Conservation (phyloP, 2,329 filamentous ascomycete species). For the Monosporascus sp. region DNA sequence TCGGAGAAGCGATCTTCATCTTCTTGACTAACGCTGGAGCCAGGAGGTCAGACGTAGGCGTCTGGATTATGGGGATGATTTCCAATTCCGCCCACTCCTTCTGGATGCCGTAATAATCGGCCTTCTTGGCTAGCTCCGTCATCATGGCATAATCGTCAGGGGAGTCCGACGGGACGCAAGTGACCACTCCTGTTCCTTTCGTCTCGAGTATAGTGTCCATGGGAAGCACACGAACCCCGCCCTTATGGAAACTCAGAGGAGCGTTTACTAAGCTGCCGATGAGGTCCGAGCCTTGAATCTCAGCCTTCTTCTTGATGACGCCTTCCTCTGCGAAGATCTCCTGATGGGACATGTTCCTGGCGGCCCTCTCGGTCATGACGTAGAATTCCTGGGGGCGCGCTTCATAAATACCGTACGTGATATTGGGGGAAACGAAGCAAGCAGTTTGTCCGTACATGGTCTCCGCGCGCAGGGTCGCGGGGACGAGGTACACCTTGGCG, state of each 20-base stretch:
- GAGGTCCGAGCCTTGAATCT: conserved; percentile 71
- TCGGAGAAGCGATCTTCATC: conserved; percentile 94
- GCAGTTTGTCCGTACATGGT: conserved; percentile 99
- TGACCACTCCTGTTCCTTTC: conserved; percentile 96
- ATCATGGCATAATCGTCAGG: conserved; percentile 93
- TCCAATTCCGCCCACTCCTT: conserved; percentile 94
- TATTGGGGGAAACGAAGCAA: conserved; percentile 88
- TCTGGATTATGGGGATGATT: conserved; percentile 83
- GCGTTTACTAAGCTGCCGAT: conserved; percentile 87
- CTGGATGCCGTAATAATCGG: conserved; percentile 92
- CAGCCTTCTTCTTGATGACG: conserved; percentile 66
- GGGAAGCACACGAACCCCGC: conserved; percentile 81
- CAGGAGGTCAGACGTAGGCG: conserved; percentile 77
- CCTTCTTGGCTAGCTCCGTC: conserved; percentile 85
- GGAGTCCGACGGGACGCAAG: conserved; percentile 90
- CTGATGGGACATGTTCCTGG: conserved; percentile 96
- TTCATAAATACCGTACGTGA: conserved; percentile 78
- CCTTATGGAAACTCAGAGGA: conserved; percentile 78
- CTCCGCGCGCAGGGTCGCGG: conserved; percentile 88
- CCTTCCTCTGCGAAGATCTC: conserved; percentile 76
- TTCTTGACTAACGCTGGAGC: conserved; percentile 82
- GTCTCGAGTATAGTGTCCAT: conserved; percentile 91
- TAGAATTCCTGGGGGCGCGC: conserved; percentile 64
- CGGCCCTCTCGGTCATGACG: conserved; percentile 77
- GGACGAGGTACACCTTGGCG: conserved; percentile 81